A percentile compares a stretch with the other conserved stretches of the same genome.
These are phyloP conservation scores for Suillus variegatus DNA, from an alignment of 768 basidiomycete species.

Conservation along the genomic window DNA sequence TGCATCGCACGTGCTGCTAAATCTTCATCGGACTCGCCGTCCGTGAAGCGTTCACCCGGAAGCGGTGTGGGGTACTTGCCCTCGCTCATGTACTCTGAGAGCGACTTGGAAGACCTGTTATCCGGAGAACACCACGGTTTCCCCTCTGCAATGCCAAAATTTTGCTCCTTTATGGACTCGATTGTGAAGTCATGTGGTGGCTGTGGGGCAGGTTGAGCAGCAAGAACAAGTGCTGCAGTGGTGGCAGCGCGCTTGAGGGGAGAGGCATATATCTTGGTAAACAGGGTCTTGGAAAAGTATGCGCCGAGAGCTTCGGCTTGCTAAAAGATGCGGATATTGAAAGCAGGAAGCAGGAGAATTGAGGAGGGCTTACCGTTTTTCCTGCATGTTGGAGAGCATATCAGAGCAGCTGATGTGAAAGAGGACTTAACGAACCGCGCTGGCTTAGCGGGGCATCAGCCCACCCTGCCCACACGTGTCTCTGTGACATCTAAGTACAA, in stretches of 20 bases:
- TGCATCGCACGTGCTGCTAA: slow-evolving; percentile 54
- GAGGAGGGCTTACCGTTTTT: slow-evolving; percentile 45
- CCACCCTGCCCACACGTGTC: slow-evolving; percentile 72
- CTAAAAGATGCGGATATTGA: slow-evolving; percentile 29
- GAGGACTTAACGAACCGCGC: slow-evolving; percentile 53
- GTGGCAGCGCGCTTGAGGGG: slow-evolving; percentile 62
- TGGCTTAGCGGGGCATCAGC: slow-evolving; percentile 72
- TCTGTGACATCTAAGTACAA: slow-evolving; percentile 28
- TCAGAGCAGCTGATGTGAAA: neutral
- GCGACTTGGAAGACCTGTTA: slow-evolving; percentile 18
- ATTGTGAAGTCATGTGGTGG: slow-evolving; percentile 41
- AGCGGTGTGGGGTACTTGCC: slow-evolving; percentile 54
- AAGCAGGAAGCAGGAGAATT: neutral
- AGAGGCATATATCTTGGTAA: slow-evolving; percentile 66
- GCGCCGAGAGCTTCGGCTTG: slow-evolving; percentile 67
- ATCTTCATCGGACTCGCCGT: slow-evolving; percentile 72
- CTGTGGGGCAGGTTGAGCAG: slow-evolving; percentile 47
- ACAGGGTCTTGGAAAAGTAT: slow-evolving; percentile 45
- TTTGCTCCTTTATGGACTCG: slow-evolving; percentile 61
- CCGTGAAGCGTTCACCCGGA: slow-evolving; percentile 56
- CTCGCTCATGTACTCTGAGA: slow-evolving; percentile 49
- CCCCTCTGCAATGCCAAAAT: slow-evolving; percentile 74
- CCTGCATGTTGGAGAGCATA: slow-evolving; percentile 37
- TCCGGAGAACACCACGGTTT: slow-evolving; percentile 42
- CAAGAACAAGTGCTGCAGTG: slow-evolving; percentile 59